Percentiles rank a stretch among this genome's conserved stretches.
phyloP scores from a whole-genome alignment of 805 yeast species.

The Pichia cephalocereana region DNA sequence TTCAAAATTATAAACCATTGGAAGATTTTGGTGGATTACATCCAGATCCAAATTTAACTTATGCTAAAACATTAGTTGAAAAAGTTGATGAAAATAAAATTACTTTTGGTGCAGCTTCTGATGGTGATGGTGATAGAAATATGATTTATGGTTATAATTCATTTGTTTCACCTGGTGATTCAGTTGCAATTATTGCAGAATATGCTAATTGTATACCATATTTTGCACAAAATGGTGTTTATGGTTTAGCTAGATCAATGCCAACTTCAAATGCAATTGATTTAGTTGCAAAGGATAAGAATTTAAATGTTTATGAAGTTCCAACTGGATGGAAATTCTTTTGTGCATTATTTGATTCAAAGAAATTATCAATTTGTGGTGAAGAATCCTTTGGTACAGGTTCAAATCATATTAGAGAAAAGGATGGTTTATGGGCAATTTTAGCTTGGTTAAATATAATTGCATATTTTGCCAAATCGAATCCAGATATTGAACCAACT shows the following conservation, averaged over 20 bases:
- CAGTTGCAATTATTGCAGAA: conserved; percentile 95
- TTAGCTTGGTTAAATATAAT: conserved; percentile 94
- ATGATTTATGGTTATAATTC: conserved; percentile 96
- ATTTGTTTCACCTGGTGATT: conserved; percentile 96
- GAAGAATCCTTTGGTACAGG: conserved; percentile 99
- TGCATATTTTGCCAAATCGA: conserved; percentile 61
- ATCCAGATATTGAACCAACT: conserved; percentile 42
- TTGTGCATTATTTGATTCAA: conserved; percentile 90
- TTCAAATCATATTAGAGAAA: conserved; percentile 93
- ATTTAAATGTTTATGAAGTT: conserved; percentile 77
- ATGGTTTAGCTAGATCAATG: conserved; percentile 95
- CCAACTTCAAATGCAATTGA: conserved; percentile 95
- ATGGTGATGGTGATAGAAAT: conserved; percentile 98
- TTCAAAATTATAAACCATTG: conserved; percentile 72
- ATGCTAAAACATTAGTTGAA: conserved; percentile 80
- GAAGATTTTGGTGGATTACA: conserved; percentile 97
- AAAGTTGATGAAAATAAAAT: conserved; percentile 75
- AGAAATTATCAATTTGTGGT: conserved; percentile 92
- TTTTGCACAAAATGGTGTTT: conserved; percentile 73
- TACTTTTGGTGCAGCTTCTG: conserved; percentile 97
- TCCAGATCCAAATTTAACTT: conserved; percentile 96
- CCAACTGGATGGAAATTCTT: conserved; percentile 99
- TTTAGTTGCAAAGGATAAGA: conserved; percentile 73
- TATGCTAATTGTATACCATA: conserved; percentile 87
- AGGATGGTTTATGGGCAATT: conserved; percentile 97